Percentiles rank a stretch among this genome's conserved stretches.
phyloP scores from a whole-genome alignment of 2,329 filamentous ascomycete species.

The Paraphaeosphaeria minitans region DNA sequence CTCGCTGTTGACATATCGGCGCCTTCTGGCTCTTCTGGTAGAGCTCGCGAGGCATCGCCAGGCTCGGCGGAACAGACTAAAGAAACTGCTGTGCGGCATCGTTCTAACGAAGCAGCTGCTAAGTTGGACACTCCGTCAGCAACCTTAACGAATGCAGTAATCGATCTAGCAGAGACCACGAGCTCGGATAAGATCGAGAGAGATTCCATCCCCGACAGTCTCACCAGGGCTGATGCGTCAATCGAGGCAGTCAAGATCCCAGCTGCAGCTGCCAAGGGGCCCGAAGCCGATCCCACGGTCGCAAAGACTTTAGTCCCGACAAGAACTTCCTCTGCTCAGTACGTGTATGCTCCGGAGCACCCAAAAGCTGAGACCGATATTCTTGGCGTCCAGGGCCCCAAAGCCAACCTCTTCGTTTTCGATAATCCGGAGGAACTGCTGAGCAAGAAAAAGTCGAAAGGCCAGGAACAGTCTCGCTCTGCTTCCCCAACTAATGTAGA shows the following conservation, averaged over 20 bases:
- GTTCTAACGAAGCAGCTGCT: neutral
- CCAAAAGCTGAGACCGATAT: constrained; percentile 9
- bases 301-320: neutral
- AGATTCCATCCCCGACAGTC: constrained; percentile 10
- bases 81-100: neutral
- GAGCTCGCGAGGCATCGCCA: neutral
- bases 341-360: constrained; percentile 1
- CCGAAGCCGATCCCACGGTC: neutral
- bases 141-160: neutral
- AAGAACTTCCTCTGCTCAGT: neutral
- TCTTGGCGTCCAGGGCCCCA: constrained; percentile 25
- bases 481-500: neutral
- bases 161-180: neutral
- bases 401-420: constrained; percentile 22
- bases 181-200: constrained; percentile 8
- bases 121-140: constrained; percentile 3
- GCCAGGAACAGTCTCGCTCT: neutral
- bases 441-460: constrained; percentile 12
- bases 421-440: constrained; percentile 31
- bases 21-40: too few relatives aligned
- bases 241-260: neutral
- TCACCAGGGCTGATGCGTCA: neutral
- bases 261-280: neutral
- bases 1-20: neutral
- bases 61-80: constrained; percentile 1